These are phyloP conservation scores for Fusarium sp. DNA, from an alignment of 2,329 filamentous ascomycete genomes.

Conservation along the genomic window DNA sequence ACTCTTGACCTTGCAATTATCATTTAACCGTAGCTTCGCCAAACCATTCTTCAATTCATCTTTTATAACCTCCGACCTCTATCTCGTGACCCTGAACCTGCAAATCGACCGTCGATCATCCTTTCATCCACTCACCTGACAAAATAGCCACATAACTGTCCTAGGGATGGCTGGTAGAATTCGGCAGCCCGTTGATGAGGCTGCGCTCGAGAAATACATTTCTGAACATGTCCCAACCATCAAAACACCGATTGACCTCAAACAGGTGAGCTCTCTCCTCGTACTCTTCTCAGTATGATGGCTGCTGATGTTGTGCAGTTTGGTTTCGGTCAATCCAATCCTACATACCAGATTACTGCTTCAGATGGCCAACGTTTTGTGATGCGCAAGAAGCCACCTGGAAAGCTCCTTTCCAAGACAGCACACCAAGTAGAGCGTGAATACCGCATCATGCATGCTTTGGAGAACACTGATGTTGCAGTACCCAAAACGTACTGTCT, in stretches of 20 bases:
- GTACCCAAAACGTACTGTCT: conserved; percentile 85
- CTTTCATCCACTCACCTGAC: not conserved
- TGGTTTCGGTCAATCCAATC: conserved; percentile 96
- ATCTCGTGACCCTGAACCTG: not conserved
- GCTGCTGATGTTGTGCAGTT: conserved; percentile 67
- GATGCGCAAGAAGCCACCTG: conserved; percentile 97
- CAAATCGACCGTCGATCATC: not conserved
- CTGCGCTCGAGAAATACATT: conserved; percentile 82
- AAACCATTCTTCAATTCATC: not conserved
- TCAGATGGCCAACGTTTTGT: conserved; percentile 78
- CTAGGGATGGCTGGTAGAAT: conserved; percentile 82
- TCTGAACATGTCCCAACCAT: conserved; percentile 82
- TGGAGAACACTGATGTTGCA: conserved; percentile 81
- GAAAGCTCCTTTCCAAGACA: conserved; percentile 88
- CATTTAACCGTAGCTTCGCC: not conserved
- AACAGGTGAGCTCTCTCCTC: conserved; percentile 71
- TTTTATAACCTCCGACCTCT: not conserved
- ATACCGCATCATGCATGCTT: conserved; percentile 87
- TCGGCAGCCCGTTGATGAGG: conserved; percentile 88
- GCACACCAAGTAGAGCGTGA: conserved; percentile 98
- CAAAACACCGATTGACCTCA: conserved; percentile 82
- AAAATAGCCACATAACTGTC: not conserved
- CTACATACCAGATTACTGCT: conserved; percentile 90
- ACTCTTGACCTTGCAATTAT: not conserved
- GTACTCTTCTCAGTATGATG: not conserved